Evolutionary conservation across 345 rosid genomes (phyloP), one percentile per base, ranked within the genome.

Genomic region (Eutrema yunnanense): DNA sequence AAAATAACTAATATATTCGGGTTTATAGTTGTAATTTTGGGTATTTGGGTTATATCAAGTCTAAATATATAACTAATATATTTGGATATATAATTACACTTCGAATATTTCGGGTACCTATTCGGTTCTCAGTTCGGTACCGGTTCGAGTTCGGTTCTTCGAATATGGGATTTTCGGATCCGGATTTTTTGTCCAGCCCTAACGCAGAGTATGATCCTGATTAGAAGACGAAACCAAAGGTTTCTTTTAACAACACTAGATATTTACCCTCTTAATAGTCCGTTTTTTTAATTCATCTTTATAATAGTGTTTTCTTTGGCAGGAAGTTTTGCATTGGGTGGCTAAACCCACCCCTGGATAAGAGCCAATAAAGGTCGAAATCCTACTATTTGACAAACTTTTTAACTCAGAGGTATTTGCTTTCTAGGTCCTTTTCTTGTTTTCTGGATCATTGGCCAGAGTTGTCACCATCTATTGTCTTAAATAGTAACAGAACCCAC

Each of bases 201-300:
- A 19, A 19, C 3, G 90, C 86, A 27, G 88, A 88, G 80, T 88
- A 90, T 70, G 92, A 87, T 84, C 84, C 90, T 73, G 84, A 80
- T 40, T 87, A 87, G 69, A 82, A 79, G 67, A 80, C 86, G 30
- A 90, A 84, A 71, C 92, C 92, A 36, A 90, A 89, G 95, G 95
- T 84, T 22, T 22, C 26, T 22, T 9, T 29, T 33, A 48, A 9
- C 55, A 32, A 10, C 32, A 14, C 54, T 47, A 47, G 14, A 63
- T 3, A 14, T 43, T 29, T 30, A 8, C 19, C 38, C 8, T 62
- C 34, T 10, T 37, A 9, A 3, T 6, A 9, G 8, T 29, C 6
- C 10, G 13, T 11, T 11, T 58, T 16, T 30, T 30, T 4, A 1
- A 30, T 30, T 30, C 32, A 38, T 38, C 42, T 38, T 40, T 40